These are phyloP conservation scores for Stephania cephalantha DNA, from an alignment of 164 flowering plant genomes.

Conservation along the genomic window DNA sequence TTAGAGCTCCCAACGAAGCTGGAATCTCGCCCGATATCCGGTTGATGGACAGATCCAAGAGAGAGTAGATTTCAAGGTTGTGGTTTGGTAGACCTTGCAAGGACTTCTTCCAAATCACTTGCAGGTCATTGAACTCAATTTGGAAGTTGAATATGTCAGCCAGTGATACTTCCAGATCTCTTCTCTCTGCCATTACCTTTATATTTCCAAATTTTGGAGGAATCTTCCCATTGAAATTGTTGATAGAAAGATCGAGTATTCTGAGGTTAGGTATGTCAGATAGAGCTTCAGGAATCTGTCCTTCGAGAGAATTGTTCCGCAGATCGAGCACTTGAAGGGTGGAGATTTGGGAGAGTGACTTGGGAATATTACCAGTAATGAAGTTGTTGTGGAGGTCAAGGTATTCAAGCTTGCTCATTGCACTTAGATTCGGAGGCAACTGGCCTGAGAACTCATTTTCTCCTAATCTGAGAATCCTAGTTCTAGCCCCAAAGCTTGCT, in stretches of 20 bases:
- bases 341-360: constrained; percentile 28
- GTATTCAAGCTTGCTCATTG: constrained; percentile 32
- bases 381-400: constrained; percentile 45
- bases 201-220: constrained; percentile 31
- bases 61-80: constrained; percentile 32
- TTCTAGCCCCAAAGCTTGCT: constrained; percentile 23
- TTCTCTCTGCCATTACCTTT: constrained; percentile 32
- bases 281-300: constrained; percentile 25
- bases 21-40: constrained; percentile 39
- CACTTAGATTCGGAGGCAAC: constrained; percentile 31
- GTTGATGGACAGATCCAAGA: constrained; percentile 44
- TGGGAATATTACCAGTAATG: constrained; percentile 36
- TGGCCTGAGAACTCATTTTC: constrained; percentile 34
- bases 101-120: constrained; percentile 47
- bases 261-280: constrained; percentile 30
- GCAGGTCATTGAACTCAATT: constrained; percentile 28
- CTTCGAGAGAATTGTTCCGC: constrained; percentile 35
- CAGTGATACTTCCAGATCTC: not conserved
- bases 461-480: constrained; percentile 32
- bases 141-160: constrained; percentile 20
- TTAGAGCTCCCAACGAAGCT: constrained; percentile 32
- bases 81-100: constrained; percentile 31
- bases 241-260: constrained; percentile 43
- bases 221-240: constrained; percentile 31
- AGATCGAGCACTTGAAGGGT: constrained; percentile 41